Conservation (phyloP, 306 rosid species). For the Morella rubra region DNA sequence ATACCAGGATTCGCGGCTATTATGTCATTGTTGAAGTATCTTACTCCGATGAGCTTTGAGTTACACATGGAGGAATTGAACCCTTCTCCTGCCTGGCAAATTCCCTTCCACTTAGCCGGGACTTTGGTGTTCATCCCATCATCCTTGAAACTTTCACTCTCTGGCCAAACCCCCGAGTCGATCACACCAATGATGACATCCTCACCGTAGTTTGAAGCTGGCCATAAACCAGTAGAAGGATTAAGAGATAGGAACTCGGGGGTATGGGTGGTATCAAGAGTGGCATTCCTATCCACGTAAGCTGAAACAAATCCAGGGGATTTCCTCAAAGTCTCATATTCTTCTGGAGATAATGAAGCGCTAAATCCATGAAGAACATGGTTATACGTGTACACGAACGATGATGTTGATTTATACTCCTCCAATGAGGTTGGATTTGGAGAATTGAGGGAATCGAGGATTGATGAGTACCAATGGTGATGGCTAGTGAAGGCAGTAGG, state of each 20-base stretch:
- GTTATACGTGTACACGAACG: conserved; percentile 29
- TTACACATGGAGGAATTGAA: too few relatives aligned
- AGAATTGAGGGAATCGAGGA: conserved; percentile 20
- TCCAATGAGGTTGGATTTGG: background rate
- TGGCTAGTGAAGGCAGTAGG: conserved; percentile 25
- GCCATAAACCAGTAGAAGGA: too few relatives aligned
- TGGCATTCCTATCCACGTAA: conserved; percentile 13
- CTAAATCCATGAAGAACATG: conserved; percentile 35
- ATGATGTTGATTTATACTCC: background rate
- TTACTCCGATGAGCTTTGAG: too few relatives aligned
- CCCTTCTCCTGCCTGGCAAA: too few relatives aligned
- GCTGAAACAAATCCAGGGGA: conserved; percentile 27
- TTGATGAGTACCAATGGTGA: conserved; percentile 40
- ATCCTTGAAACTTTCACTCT: background rate
- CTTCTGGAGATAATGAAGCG: conserved; percentile 16
- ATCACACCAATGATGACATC: too few relatives aligned
- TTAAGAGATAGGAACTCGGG: too few relatives aligned
- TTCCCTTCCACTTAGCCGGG: too few relatives aligned
- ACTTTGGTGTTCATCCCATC: too few relatives aligned
- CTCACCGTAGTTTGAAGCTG: too few relatives aligned
- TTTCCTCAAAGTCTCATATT: conserved; percentile 14
- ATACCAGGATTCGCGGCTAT: too few relatives aligned
- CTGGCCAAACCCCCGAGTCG: too few relatives aligned
- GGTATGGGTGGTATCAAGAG: conserved; percentile 35
- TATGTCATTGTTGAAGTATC: too few relatives aligned